Conservation (phyloP, 306 rosid species). For the Astragalus membranaceus region DNA sequence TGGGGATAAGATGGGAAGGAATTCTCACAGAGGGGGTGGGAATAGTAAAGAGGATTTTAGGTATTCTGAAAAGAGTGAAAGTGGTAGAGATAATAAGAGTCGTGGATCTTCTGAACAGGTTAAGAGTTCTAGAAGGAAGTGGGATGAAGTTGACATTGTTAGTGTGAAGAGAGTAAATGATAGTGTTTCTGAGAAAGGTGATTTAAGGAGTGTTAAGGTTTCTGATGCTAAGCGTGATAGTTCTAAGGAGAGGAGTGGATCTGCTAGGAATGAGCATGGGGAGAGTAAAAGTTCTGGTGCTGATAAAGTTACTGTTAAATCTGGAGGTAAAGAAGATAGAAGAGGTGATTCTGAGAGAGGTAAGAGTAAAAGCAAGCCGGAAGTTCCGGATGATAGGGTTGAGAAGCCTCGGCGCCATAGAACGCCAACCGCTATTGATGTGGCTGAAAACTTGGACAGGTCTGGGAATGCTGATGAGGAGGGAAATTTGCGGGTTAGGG, state of each 20-base stretch:
- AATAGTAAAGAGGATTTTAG: constrained; percentile 38
- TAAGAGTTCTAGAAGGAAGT: constrained; percentile 75
- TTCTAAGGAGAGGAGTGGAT: constrained; percentile 58
- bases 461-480: constrained; percentile 58
- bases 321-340: constrained; percentile 58
- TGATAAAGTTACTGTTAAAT: constrained; percentile 44
- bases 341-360: constrained; percentile 65
- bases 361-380: constrained; percentile 63
- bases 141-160: constrained; percentile 75
- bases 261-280: constrained; percentile 58
- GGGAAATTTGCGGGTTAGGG: constrained; percentile 45
- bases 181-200: constrained; percentile 49
- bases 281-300: constrained; percentile 51
- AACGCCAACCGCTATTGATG: constrained; percentile 44
- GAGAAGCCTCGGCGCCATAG: constrained; percentile 71
- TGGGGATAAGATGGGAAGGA: constrained; percentile 57
- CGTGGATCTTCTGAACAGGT: constrained; percentile 65
- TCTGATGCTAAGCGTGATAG: constrained; percentile 53
- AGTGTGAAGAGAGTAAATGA: constrained; percentile 46
- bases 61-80: constrained; percentile 57
- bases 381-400: constrained; percentile 49
- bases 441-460: constrained; percentile 58
- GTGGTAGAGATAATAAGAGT: constrained; percentile 63
- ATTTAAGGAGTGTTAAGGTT: constrained; percentile 45
- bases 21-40: neutral